Conservation (phyloP, 208 protist species). For the Acanthamoeba lenticulata region DNA sequence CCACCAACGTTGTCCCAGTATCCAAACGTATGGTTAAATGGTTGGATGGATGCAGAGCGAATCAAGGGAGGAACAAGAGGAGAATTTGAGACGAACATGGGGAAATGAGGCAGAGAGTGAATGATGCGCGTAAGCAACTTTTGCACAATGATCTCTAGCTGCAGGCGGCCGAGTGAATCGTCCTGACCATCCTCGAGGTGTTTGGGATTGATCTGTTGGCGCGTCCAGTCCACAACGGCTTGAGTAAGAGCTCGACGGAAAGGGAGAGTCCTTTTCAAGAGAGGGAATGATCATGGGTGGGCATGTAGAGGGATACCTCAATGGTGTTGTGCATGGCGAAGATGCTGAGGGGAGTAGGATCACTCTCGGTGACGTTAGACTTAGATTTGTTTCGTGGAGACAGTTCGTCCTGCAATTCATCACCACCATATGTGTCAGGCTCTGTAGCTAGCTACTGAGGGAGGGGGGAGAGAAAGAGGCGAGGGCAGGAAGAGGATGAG, state of each 20-base stretch:
- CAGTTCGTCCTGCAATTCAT: too few species aligned
- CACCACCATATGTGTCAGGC: too few species aligned
- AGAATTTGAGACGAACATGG: background rate
- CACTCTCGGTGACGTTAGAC: background rate
- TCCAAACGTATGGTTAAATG: background rate
- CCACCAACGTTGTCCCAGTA: background rate
- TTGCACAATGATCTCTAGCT: slow-evolving; percentile 31
- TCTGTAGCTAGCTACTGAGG: background rate
- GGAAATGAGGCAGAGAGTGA: background rate
- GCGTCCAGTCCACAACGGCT: too few species aligned
- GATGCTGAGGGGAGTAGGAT: background rate
- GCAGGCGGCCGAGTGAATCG: background rate
- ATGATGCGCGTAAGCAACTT: slow-evolving; percentile 12
- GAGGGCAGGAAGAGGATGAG: background rate
- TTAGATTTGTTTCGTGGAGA: too few species aligned
- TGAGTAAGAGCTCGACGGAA: too few species aligned
- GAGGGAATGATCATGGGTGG: background rate
- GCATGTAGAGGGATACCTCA: background rate
- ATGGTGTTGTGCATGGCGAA: background rate
- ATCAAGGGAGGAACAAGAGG: background rate
- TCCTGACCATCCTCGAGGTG: slow-evolving; percentile 7
- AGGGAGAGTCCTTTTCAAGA: too few species aligned
- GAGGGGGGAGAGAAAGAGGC: background rate
- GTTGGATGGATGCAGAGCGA: background rate
- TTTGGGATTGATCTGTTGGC: slow-evolving; percentile 47